phyloP scores from a whole-genome alignment of 176 grass and related monocot species.

The Urochloa ruziziensis region DNA sequence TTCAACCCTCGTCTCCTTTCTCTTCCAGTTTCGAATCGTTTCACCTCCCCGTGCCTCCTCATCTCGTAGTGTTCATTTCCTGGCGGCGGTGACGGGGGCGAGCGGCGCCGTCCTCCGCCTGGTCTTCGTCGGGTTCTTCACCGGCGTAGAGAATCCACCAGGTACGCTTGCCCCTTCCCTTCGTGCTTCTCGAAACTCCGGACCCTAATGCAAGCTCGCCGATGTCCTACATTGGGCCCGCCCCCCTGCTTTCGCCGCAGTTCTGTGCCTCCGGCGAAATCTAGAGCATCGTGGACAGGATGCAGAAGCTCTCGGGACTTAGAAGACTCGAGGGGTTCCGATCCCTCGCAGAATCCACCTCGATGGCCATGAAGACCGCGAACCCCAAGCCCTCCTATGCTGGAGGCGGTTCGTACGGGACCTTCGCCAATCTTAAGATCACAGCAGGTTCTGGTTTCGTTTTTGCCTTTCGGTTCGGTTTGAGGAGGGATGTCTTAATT shows the following conservation, averaged over 20 bases:
- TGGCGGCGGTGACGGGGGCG: not conserved
- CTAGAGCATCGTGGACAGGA: slow-evolving; percentile 37
- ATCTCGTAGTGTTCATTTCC: too few species aligned
- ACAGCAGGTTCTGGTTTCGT: slow-evolving; percentile 67
- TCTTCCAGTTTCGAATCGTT: too few species aligned
- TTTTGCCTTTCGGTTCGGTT: not conserved
- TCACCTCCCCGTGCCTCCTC: too few species aligned
- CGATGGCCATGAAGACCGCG: slow-evolving; percentile 35
- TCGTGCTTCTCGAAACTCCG: not conserved
- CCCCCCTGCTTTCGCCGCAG: not conserved
- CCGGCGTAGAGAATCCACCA: not conserved
- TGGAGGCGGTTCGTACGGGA: slow-evolving; percentile 66
- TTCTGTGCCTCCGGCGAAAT: not conserved
- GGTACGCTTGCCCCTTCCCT: not conserved
- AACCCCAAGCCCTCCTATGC: slow-evolving; percentile 64
- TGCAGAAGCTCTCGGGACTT: slow-evolving; percentile 67
- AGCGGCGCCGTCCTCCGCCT: not conserved
- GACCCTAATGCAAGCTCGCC: not conserved
- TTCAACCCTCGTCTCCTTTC: too few species aligned
- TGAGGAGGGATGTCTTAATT: slow-evolving; percentile 2
- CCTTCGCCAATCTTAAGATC: slow-evolving; percentile 89
- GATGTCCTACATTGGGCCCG: not conserved
- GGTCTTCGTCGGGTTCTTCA: not conserved
- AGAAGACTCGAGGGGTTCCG: slow-evolving; percentile 67
- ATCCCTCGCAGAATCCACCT: slow-evolving; percentile 55